Evolutionary conservation across 352 stramenopile species (phyloP), one percentile per base, ranked within the genome.

Genomic region (Phytophthora uliginosa): DNA sequence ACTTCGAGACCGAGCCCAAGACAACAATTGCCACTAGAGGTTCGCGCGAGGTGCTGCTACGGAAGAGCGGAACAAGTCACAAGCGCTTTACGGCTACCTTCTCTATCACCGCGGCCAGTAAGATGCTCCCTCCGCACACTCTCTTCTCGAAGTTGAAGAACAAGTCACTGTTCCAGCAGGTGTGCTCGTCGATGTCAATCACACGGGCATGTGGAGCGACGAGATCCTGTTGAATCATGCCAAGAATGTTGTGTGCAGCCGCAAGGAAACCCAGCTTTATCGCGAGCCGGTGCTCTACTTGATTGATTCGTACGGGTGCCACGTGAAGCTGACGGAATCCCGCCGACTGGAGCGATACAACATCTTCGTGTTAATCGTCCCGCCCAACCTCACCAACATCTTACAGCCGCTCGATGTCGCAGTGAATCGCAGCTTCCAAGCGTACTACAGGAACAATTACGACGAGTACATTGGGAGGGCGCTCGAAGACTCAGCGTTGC

Each of bases 111-210:
- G 63, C 13, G 24, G 63, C 54, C 1, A 34, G 56, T 1, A 50
- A 61, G 24, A 15, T 56, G 0, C 28, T 72, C 13, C 42, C 17
- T 13, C 65, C 65, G 0, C 65, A 63, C 31, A 13, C 59, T 2
- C 28, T 66, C 7, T 72, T 72, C 12, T 72, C 50, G 2, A 55
- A 66, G 26, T 17, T 66, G 17, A 72, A 62, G 24, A 62, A 66
- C 36, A 66, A 66, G 22, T 57, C 4, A 28, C 13, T 5, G 59
- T 33, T 34, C 63, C 56, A 20, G 2, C 34, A 2, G 56, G 36
- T 10, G 36, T 71, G 9, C 33, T 71, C 9, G 36, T 66, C 18
- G 64, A 64, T 3, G 24, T 71, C 7, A 71, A 64, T 45, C 10
- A 2, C 33, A 71, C 55, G 3, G 63, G 63, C 3, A 71, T 71